Conservation (phyloP, 2,329 filamentous ascomycete species). For the Penicillium thymicola region DNA sequence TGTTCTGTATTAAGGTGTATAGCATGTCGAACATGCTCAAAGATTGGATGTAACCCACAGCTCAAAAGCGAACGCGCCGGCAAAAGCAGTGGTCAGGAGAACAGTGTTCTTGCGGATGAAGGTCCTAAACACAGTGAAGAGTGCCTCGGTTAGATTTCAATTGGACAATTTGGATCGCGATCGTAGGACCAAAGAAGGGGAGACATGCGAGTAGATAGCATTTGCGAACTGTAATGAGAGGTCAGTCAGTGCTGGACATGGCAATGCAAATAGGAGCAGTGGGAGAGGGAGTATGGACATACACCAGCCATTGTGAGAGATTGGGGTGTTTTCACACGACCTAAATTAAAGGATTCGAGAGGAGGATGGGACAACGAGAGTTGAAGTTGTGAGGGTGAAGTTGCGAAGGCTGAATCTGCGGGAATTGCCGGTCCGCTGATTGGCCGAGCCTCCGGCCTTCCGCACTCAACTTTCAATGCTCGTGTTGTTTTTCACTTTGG, state of each 20-base stretch:
- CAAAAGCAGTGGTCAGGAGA: conserved; percentile 86
- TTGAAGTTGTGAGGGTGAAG: conserved; percentile 30
- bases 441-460: conserved; percentile 33
- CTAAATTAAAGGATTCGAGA: not conserved
- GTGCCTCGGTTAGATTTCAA: conserved; percentile 16
- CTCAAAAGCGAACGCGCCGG: conserved; percentile 84
- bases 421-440: conserved; percentile 41
- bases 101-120: conserved; percentile 82
- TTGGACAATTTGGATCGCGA: conserved; percentile 17
- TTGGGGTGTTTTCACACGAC: conserved; percentile 20
- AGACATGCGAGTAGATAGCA: conserved; percentile 60
- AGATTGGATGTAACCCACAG: conserved; percentile 61
- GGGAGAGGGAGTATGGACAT: conserved; percentile 7
- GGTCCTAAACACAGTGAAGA: conserved; percentile 54
- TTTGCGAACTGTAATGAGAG: conserved; percentile 46
- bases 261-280: conserved; percentile 27
- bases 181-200: conserved; percentile 17
- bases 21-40: conserved; percentile 1
- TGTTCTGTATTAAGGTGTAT: not conserved
- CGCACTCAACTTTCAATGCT: conserved; percentile 11
- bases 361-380: conserved; percentile 11
- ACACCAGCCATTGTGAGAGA: conserved; percentile 55
- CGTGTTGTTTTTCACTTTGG: conserved; percentile 10
- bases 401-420: conserved; percentile 33
- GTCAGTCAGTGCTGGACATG: conserved; percentile 31